A percentile compares a stretch with the other conserved stretches of the same genome.
Conservation (phyloP, 106 monocot genomes). For the Gastrodia elata region DNA sequence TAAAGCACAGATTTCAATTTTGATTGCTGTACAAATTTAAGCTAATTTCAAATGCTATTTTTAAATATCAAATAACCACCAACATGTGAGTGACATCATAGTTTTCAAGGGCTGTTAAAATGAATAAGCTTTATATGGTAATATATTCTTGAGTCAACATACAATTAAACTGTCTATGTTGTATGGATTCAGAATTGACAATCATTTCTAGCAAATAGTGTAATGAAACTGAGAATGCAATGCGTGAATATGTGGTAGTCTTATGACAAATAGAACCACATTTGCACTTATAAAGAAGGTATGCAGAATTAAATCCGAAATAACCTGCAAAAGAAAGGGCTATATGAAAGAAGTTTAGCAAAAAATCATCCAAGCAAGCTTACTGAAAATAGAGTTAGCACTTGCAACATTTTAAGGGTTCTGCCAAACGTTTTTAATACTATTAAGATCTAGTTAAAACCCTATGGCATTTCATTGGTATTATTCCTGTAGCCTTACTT, state of each 20-base stretch:
- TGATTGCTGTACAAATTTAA: not conserved
- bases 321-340: not conserved
- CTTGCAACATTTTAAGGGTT: not conserved
- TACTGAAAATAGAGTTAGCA: not conserved
- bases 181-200: not conserved
- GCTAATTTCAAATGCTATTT: not conserved
- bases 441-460: not conserved
- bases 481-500: not conserved
- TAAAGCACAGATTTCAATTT: not conserved
- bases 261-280: not conserved
- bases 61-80: not conserved
- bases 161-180: not conserved
- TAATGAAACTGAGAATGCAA: constrained; percentile 1
- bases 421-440: not conserved
- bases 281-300: not conserved
- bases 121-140: not conserved
- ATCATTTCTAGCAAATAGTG: not conserved
- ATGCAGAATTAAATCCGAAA: not conserved
- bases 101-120: not conserved
- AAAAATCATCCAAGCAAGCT: not conserved
- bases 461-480: not conserved
- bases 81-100: not conserved
- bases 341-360: not conserved
- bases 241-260: not conserved
- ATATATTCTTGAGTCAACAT: not conserved